phyloP scores from a whole-genome alignment of 1,139 yeast species.

The Hanseniaspora sp. region DNA sequence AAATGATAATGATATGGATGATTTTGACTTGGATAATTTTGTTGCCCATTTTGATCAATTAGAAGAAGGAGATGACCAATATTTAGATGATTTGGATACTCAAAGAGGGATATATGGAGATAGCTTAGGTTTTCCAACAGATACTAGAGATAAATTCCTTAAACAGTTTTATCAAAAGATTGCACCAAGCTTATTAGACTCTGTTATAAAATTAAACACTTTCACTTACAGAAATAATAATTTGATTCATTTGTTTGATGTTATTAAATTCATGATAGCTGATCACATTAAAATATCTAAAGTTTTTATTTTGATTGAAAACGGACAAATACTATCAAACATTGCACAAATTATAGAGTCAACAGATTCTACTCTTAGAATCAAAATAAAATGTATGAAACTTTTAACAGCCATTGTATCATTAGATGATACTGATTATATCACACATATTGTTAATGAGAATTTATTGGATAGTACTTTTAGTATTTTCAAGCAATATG shows the following conservation, averaged over 20 bases:
- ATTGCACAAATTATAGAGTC: constrained; percentile 38
- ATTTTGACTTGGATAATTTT: background rate
- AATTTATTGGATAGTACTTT: constrained; percentile 45
- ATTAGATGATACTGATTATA: constrained; percentile 52
- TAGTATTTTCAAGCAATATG: constrained; percentile 40
- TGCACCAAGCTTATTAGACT: constrained; percentile 48
- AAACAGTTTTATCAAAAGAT: constrained; percentile 50
- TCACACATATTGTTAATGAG: constrained; percentile 45
- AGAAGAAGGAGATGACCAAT: constrained; percentile 7
- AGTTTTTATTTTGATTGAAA: constrained; percentile 44
- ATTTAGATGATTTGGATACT: constrained; percentile 14
- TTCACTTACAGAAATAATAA: constrained; percentile 34
- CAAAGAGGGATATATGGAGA: constrained; percentile 25
- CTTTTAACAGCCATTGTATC: constrained; percentile 50
- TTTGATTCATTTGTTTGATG: constrained; percentile 56
- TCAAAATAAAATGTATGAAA: constrained; percentile 55
- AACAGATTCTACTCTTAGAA: constrained; percentile 34
- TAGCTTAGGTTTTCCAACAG: constrained; percentile 34
- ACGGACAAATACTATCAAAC: constrained; percentile 42
- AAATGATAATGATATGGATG: background rate
- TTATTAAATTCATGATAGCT: constrained; percentile 54
- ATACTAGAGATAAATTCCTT: constrained; percentile 37
- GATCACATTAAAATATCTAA: constrained; percentile 49
- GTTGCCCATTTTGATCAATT: constrained; percentile 15
- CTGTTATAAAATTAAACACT: constrained; percentile 34